Evolutionary conservation across 257 asterid species (phyloP).

Genomic region (Ajuga chamaepitys): DNA sequence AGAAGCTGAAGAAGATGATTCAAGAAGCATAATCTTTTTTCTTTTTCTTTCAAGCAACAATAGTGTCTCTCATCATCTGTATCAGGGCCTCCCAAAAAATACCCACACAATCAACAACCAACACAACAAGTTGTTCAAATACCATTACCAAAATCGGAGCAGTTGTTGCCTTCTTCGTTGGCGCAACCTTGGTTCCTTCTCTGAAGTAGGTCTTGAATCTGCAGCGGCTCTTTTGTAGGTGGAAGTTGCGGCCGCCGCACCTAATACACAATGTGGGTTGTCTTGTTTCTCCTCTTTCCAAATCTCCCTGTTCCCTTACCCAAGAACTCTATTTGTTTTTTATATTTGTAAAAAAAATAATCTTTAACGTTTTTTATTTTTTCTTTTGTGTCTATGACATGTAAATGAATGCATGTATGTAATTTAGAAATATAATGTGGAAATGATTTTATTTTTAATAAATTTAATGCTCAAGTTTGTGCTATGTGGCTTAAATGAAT

Average conservation of each 20-base stretch:
- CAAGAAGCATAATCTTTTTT: too few relatives aligned
- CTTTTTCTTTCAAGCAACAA: too few relatives aligned
- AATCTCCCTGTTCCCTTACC: conserved; percentile 40
- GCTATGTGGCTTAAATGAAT: too few relatives aligned
- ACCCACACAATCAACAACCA: conserved; percentile 11
- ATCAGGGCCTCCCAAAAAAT: background rate
- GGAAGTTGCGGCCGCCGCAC: conserved; percentile 54
- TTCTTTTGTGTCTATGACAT: too few relatives aligned
- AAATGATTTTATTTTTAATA: too few relatives aligned
- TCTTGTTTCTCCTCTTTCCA: conserved; percentile 49
- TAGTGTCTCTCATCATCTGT: conserved; percentile 8
- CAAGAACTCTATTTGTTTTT: too few relatives aligned
- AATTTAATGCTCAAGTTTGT: too few relatives aligned
- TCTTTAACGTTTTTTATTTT: too few relatives aligned
- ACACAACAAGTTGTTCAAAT: background rate
- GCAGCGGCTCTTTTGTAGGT: conserved; percentile 46
- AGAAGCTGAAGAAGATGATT: too few relatives aligned
- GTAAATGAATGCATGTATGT: too few relatives aligned
- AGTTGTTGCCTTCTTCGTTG: conserved; percentile 60
- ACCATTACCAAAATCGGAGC: conserved; percentile 27
- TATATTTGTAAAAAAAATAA: too few relatives aligned
- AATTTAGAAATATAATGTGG: too few relatives aligned
- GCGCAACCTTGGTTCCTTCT: conserved; percentile 81
- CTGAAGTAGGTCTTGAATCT: conserved; percentile 78
- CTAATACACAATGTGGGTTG: conserved; percentile 44